Percentiles rank a stretch among this genome's conserved stretches.
These are phyloP conservation scores for Cenchrus purpureus DNA, from an alignment of 176 grass and related monocot species.

Conservation along the genomic window DNA sequence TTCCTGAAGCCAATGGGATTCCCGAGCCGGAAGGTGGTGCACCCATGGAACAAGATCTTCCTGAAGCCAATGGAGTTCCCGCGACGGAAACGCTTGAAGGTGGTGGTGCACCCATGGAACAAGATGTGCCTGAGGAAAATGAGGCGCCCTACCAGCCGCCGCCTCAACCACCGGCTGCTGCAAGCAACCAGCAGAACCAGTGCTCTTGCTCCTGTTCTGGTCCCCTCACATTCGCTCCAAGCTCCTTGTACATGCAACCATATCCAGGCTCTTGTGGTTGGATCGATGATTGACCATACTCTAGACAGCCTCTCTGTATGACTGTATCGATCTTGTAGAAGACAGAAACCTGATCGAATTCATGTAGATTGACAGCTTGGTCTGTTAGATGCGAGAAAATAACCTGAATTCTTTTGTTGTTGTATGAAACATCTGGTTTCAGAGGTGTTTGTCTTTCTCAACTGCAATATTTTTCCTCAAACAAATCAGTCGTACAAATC, in stretches of 20 bases:
- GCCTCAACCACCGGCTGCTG: not conserved
- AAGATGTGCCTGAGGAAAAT: not conserved
- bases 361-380: not conserved
- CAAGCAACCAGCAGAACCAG: not conserved
- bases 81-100: not conserved
- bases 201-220: not conserved
- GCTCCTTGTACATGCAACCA: conserved; percentile 35
- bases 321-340: not conserved
- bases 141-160: not conserved
- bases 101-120: not conserved
- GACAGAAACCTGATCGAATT: not conserved
- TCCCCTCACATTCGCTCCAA: conserved; percentile 37
- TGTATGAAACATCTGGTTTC: not conserved
- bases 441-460: too few relatives aligned
- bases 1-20: conserved; percentile 45
- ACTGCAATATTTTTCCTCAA: too few relatives aligned
- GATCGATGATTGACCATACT: conserved; percentile 46
- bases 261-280: conserved; percentile 51
- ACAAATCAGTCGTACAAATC: too few relatives aligned
- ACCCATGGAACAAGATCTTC: conserved; percentile 35
- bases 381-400: not conserved
- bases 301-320: not conserved
- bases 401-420: not conserved
- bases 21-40: not conserved
- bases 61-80: not conserved